A percentile compares a stretch with the other conserved stretches of the same genome.
These are phyloP conservation scores for Inonotus obliquus DNA, from an alignment of 1,284 basidiomycete species.

Conservation along the genomic window DNA sequence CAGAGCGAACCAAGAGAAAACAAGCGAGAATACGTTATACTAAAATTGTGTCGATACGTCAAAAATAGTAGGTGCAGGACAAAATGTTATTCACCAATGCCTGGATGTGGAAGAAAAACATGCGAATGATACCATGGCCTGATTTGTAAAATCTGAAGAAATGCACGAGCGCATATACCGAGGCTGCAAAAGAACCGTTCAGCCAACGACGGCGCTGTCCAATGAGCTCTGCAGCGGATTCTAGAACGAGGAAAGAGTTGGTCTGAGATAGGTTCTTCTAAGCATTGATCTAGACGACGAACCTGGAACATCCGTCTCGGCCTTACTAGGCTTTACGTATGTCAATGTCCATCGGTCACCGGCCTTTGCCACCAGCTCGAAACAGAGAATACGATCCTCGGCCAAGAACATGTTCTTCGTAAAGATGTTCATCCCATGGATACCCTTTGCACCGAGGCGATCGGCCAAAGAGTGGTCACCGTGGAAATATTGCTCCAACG, in stretches of 20 bases:
- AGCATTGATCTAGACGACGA: neutral
- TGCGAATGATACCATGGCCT: constrained; percentile 78
- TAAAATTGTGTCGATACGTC: constrained; percentile 25
- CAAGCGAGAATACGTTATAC: constrained; percentile 76
- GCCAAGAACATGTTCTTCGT: constrained; percentile 96
- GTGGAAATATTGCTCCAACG: constrained; percentile 97
- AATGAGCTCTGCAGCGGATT: constrained; percentile 87
- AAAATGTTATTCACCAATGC: constrained; percentile 57
- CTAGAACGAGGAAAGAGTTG: constrained; percentile 30
- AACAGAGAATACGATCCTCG: constrained; percentile 94
- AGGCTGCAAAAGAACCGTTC: constrained; percentile 96
- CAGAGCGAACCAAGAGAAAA: constrained; percentile 90
- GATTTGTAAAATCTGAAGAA: constrained; percentile 90
- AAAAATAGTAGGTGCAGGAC: constrained; percentile 3
- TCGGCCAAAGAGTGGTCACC: constrained; percentile 95
- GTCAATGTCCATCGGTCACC: constrained; percentile 85
- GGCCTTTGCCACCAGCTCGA: constrained; percentile 92
- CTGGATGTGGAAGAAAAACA: constrained; percentile 95
- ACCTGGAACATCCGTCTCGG: constrained; percentile 86
- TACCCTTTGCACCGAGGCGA: constrained; percentile 88
- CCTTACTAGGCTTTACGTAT: constrained; percentile 94
- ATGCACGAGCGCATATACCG: constrained; percentile 92
- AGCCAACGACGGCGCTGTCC: constrained; percentile 95
- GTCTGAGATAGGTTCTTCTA: neutral
- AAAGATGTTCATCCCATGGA: constrained; percentile 98